Base-by-base conservation (phyloP, 495 filamentous ascomycete species). In the Ascodesmis nigricans region DNA sequence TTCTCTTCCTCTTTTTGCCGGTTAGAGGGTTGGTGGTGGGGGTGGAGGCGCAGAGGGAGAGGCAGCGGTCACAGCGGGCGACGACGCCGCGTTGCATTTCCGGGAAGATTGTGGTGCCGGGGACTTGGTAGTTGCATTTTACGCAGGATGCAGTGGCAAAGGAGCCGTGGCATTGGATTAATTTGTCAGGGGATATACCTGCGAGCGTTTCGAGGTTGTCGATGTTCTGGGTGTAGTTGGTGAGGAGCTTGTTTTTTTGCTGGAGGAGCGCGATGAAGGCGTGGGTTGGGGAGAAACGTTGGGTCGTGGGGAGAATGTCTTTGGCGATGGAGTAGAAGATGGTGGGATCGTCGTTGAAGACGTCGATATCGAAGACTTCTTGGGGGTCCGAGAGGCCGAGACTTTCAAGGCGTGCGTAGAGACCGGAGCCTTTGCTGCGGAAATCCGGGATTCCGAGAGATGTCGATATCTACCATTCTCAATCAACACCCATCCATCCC, bases 211-310 rank as follows among this genome's bases (percentile, higher is more conserved):
- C 87, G 30, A 97, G 74, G 46, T 95, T 93, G 59, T 97, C 87
- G 45, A 97, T 97, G 52, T 97, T 97, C 53, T 97, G 87, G 1
- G 84, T 90, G 57, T 92, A 97, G 55, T 93, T 91, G 17, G 83
- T 95, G 31, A 93, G 63, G 13, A 97, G 68, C 49, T 91, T 91
- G 14, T 69, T 71, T 52, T 83, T 79, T 39, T 82, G 64, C 51
- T 95, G 82, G 1, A 97, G 66, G n/a, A 93, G 63, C n/a, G 70
- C 71, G 43, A 97, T 90, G 58, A 97, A 97, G 25, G 72, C 75
- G 55, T 97, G 87, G 0, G 87, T 93, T 0, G 87, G 87, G 0
- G 87, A 81, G 55, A 67, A 75, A 42, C 71, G 74, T 9, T 67
- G 59, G 1, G 63, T 64, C 4, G 69, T 69, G 1, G 87, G 84